Evolutionary conservation across 2,329 filamentous ascomycete genomes (phyloP), one percentile per base, ranked within the genome.

Genomic region (Neofusicoccum kwambonambiense): DNA sequence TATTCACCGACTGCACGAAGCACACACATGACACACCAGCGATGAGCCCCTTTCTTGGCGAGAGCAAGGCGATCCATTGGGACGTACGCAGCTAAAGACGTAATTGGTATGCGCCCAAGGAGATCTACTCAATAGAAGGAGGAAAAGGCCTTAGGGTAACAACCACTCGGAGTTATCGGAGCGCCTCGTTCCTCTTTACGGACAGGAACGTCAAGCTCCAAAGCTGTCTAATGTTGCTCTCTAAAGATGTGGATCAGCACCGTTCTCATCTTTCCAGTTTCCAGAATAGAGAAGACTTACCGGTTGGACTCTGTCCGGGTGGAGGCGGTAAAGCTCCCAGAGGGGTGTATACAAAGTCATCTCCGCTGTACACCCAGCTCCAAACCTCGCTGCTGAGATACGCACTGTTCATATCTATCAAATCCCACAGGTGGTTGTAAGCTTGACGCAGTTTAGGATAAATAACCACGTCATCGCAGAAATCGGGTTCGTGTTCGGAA

Each of bases 371-470:
- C 7, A 79, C 77, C 86, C 86, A 89, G 58, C 82, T 86, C 87
- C 87, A 89, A 0, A 89, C 85, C 70, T 89, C 87, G 1, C 78
- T 79, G 65, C 82, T 83, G 13, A 89, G 72, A 62, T 84, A 79
- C 2, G 72, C 75, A 2, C 68, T 67, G 65, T 89, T 89, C 0
- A 76, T 77, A 35, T 88, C 85, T 37, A 89, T 87, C 0, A 82
- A 76, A 68, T 88, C 82, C 87, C 87, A 89, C 0, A 89, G 78
- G 3, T 78, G 74, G 66, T 86, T 87, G 68, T 89, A 89, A 0
- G 87, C 87, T 4, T 66, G 19, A 1, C 69, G 35, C 3, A 87
- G 72, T 52, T 82, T 84, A 1, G 57, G 64, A 62, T 81, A 75
- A 0, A 89, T 79, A 0, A 57, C 62, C 0, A 67, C 31, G 58